Evolutionary conservation across 139 green algal genomes (phyloP), one percentile per base, ranked within the genome.

Genomic region (Ostreobium quekettii): DNA sequence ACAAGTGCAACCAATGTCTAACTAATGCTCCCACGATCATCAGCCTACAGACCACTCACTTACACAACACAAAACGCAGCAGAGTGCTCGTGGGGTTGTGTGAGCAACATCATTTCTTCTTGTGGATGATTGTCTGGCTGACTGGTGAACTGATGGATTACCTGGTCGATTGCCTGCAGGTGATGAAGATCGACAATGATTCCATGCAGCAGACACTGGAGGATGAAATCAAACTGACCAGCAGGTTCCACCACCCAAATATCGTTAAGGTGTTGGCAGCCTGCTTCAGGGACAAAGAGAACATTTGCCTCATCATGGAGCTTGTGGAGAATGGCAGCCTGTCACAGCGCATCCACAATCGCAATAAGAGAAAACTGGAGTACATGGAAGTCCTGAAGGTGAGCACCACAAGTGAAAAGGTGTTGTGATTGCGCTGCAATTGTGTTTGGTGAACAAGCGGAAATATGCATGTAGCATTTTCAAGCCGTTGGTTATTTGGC

Each of bases 251-350:
- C 46, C 70, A 61, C 56, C 60, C 82, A 19, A 74, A 76, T 19
- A 68, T 93, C 22, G 86, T 93, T 19, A 67, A 62, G 63, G 53
- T 85, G 60, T 67, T 83, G 76, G 86, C 78, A 1, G 86, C 86
- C 11, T 88, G 81, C 64, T 75, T 86, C 3, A 73, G 31, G 31
- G 8, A 49, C 26, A 66, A 66, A 62, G 42, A 78, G 56, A 72
- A 86, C 30, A 63, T 85, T 26, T 87, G 82, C 32, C 74, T 95
- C 7, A 85, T 95, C 35, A 94, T 95, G 87, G 88, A 95, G 79
- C 74, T 95, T 19, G 67, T 82, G 11, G 76, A 87, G 65, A 82
- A 79, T 1, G 87, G 87, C 38, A 88, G 76, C 67, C 78, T 95
- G 53, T 74, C 77, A 8, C 67, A 84, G 56, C 74, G 85, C 59